Conservation (phyloP, 192 early-diverging fungal species). For the Coemansia sp. region DNA sequence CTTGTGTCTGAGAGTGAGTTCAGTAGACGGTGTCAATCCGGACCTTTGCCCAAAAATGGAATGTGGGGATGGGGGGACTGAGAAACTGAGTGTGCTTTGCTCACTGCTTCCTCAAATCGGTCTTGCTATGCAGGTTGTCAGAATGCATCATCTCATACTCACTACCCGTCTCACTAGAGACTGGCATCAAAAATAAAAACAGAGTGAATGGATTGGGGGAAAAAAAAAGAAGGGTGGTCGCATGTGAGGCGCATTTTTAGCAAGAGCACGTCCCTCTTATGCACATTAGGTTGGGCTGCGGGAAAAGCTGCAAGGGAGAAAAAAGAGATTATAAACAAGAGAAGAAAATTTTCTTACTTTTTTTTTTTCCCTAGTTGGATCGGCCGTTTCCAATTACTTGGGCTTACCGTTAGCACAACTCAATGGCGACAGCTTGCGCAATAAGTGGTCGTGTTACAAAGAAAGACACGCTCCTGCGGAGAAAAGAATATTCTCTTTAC, state of each 20-base stretch:
- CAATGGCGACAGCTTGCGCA: conserved; percentile 21
- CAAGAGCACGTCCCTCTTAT: conserved; percentile 2
- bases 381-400: background rate
- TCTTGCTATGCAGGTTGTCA: conserved; percentile 2
- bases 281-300: conserved; percentile 3
- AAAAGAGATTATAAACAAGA: background rate
- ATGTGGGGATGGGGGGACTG: background rate
- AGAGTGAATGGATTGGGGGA: background rate
- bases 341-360: background rate
- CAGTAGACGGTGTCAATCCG: conserved; percentile 10
- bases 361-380: background rate
- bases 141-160: conserved; percentile 3
- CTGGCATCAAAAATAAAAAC: background rate
- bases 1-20: background rate
- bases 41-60: conserved; percentile 11
- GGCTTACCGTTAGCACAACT: background rate
- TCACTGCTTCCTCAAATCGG: background rate
- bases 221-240: background rate
- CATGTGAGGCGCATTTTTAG: conserved; percentile 3
- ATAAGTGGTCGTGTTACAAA: background rate
- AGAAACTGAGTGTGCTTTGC: background rate
- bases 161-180: conserved; percentile 4
- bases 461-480: background rate
- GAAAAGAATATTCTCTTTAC: background rate
- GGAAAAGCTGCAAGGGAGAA: background rate